Percentiles rank a stretch among this genome's conserved stretches.
These are phyloP conservation scores for Pyrrhoderma lamaoense DNA, from an alignment of 1,284 basidiomycete genomes.

Conservation along the genomic window DNA sequence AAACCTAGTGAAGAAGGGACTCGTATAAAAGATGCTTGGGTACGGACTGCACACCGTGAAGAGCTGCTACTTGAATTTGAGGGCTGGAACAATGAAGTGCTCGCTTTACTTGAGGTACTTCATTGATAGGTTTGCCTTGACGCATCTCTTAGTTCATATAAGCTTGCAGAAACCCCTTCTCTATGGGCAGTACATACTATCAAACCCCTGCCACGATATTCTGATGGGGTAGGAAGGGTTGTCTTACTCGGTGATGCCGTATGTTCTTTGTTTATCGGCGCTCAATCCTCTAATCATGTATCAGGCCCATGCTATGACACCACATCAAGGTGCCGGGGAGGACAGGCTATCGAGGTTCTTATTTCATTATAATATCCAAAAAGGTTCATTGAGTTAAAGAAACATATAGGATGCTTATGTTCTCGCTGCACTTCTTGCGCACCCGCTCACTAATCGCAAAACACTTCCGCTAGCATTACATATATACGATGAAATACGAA, in stretches of 20 bases:
- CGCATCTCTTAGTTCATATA: neutral
- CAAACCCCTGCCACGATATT: slow-evolving; percentile 31
- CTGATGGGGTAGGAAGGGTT: slow-evolving; percentile 31
- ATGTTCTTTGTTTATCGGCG: slow-evolving; percentile 13
- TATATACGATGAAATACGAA: slow-evolving; percentile 19
- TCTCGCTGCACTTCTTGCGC: slow-evolving; percentile 37
- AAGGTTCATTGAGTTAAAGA: neutral
- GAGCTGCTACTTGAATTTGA: slow-evolving; percentile 21
- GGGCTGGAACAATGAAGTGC: slow-evolving; percentile 25
- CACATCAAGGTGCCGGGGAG: slow-evolving; percentile 51
- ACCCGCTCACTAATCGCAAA: slow-evolving; percentile 29
- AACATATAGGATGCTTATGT: slow-evolving; percentile 32
- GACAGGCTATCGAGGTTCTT: slow-evolving; percentile 47
- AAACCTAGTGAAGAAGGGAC: slow-evolving; percentile 20
- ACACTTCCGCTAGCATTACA: slow-evolving; percentile 24
- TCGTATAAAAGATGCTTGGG: slow-evolving; percentile 22
- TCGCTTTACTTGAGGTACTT: slow-evolving; percentile 20
- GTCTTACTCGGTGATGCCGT: slow-evolving; percentile 47
- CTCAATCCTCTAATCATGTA: neutral
- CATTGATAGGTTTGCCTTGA: neutral
- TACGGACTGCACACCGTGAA: slow-evolving; percentile 19
- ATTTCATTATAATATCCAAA: neutral
- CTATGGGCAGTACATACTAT: slow-evolving; percentile 45
- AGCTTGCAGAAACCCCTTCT: slow-evolving; percentile 16
- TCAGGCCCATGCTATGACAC: slow-evolving; percentile 48